Base-by-base conservation (phyloP, 176 grass and related monocot genomes). In the Carex cristatella region DNA sequence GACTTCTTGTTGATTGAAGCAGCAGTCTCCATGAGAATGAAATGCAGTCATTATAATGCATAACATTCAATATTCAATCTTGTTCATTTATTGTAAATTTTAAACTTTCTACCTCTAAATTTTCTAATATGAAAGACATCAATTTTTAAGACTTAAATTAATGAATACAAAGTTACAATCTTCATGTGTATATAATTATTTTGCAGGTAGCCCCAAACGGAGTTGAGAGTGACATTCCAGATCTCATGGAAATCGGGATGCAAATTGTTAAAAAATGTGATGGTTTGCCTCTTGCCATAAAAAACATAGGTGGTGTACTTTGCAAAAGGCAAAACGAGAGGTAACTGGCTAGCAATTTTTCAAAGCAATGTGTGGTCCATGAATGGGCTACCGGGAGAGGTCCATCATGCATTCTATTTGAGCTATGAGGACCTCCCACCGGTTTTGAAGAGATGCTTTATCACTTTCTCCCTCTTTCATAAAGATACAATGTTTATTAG, bases 261-360 rank as follows among this genome's bases (percentile, higher is more conserved):
- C 0, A 19, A 30, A 82, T 94, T 35, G 33, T 89, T 38, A 16
- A 0, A 2, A 94, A 79, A 61, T 94, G 92, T 80, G 89, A 11
- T 31, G 82, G 87, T 77, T 65, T 94, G 15, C 89, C 92, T 0
- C 87, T 94, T 37, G 89, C 87, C 4, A 11, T 94, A 2, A 89
- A 85, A 72, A 69, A 83, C n/a, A 81, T 91, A 16, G 84, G 89
- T 28, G 89, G 92, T 0, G 28, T 91, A 0, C 44, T 94, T 2
- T 0, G 85, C 7, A 51, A 94, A 23, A 16, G 40, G 23, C 0
- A 83, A 0, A 42, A 14, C 0, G 0, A n/a, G 0, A 11, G 0
- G 3, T 8, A 65, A 73, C 0, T 94, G 92, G 92, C 3, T 86
- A 42, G 63, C 63, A 4, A 23, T 91, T 18, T 1, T 81, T 3